Evolutionary conservation across 1,139 yeast genomes (phyloP), one percentile per base, ranked within the genome.

Genomic region (Tardiomyces depauwii): DNA sequence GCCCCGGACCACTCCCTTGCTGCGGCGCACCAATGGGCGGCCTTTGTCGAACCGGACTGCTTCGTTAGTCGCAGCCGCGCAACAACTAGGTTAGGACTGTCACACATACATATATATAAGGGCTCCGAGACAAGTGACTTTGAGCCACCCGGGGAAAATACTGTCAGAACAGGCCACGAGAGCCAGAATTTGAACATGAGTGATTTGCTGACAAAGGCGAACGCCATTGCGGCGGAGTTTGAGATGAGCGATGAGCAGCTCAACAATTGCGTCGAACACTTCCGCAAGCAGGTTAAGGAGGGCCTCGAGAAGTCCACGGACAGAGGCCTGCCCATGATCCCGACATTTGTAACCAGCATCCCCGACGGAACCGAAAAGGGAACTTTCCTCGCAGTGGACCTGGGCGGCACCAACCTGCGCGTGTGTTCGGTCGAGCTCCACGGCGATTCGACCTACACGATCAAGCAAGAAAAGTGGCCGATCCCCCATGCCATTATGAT

Each of bases 361-460:
- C 96, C 97, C 21, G 73, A 74, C 40, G 97, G 97, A 43, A 72
- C 73, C 42, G 97, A 89, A 61, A 72, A 68, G 45, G 96, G 96
- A 19, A 68, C 82, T 44, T 76, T 70, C 51, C 70, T 86, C 47
- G 95, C 95, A 44, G 91, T 87, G 16, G 95, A 85, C 60, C 72
- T 86, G 45, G 95, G 95, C 53, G 95, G 95, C 44, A 84, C 95
- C 46, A 85, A 87, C 62, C 81, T 89, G 64, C 73, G 96, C 58
- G 95, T 88, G 36, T 87, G 96, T 61, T 86, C 95, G 2, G 85
- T 88, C 43, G 61, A 73, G 36, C 72, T 89, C 55, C 73, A 78
- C 45, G 96, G 96, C 42, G 86, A 87, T 62, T 86, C 84, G 54
- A 80, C 88, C 18, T 86, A 80, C 63, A 71, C 71, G 39, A 70